phyloP scores from a whole-genome alignment of 1,139 yeast species.

The Pichia sp. region DNA sequence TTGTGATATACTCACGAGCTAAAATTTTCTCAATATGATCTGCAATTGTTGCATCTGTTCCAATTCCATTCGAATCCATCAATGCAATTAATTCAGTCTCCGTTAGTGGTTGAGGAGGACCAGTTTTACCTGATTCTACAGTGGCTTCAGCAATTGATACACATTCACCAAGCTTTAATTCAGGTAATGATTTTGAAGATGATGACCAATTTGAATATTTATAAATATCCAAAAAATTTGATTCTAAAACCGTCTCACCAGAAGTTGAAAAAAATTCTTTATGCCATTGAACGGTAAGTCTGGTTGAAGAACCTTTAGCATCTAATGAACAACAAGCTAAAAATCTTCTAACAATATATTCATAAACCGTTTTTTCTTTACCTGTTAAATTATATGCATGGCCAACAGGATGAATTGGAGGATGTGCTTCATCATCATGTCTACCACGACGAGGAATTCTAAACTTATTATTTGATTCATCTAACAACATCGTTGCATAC shows the following conservation, averaged over 20 bases:
- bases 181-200: conserved; percentile 54
- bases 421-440: conserved; percentile 94
- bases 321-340: conserved; percentile 90
- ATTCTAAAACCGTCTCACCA: conserved; percentile 67
- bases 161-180: conserved; percentile 49
- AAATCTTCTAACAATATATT: conserved; percentile 79
- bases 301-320: conserved; percentile 71
- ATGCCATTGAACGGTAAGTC: conserved; percentile 69
- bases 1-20: conserved; percentile 58
- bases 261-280: conserved; percentile 61
- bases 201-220: conserved; percentile 77
- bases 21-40: conserved; percentile 87
- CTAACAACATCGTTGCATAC: conserved; percentile 36
- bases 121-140: conserved; percentile 67
- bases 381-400: conserved; percentile 46
- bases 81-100: conserved; percentile 87
- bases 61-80: conserved; percentile 97
- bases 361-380: conserved; percentile 71
- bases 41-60: conserved; percentile 98
- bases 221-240: conserved; percentile 76
- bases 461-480: conserved; percentile 34
- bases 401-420: conserved; percentile 91
- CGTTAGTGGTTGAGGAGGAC: conserved; percentile 78
- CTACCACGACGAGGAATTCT: conserved; percentile 68
- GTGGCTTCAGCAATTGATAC: conserved; percentile 50